Conservation (phyloP, 2,329 filamentous ascomycete genomes). For the Fusarium camptoceras region DNA sequence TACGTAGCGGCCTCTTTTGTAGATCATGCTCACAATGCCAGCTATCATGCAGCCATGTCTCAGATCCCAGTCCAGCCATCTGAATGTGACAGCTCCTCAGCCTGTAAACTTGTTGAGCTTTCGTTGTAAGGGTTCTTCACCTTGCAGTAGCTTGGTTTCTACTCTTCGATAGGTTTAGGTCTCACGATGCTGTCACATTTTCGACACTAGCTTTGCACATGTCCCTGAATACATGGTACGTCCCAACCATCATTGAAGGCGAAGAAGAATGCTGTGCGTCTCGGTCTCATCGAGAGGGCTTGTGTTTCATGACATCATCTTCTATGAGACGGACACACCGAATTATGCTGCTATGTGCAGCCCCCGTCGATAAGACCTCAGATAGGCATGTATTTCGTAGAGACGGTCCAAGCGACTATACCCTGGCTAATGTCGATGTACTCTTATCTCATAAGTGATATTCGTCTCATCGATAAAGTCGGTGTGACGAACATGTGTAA, state of each 20-base stretch:
- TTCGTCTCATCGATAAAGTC: neutral
- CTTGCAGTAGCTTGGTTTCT: conserved; percentile 6
- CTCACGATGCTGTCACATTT: neutral
- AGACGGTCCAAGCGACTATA: neutral
- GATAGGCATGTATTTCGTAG: neutral
- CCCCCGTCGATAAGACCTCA: neutral
- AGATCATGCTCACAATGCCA: conserved; percentile 4
- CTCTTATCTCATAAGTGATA: neutral
- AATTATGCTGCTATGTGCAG: conserved; percentile 3
- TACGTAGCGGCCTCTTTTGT: conserved; percentile 1
- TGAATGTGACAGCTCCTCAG: neutral
- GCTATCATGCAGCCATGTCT: conserved; percentile 11
- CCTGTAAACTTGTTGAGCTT: neutral
- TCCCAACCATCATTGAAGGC: neutral
- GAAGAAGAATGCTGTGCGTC: neutral
- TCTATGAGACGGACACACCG: neutral
- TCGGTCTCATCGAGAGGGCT: neutral
- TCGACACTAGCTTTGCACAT: neutral
- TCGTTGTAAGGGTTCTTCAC: neutral
- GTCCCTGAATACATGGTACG: neutral
- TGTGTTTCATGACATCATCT: neutral
- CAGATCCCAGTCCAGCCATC: conserved; percentile 14
- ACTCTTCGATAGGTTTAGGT: neutral
- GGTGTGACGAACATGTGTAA: conserved; percentile 3
- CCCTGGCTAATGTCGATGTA: neutral